phyloP scores from a whole-genome alignment of 352 stramenopile genomes.

The Pythium chondricola region DNA sequence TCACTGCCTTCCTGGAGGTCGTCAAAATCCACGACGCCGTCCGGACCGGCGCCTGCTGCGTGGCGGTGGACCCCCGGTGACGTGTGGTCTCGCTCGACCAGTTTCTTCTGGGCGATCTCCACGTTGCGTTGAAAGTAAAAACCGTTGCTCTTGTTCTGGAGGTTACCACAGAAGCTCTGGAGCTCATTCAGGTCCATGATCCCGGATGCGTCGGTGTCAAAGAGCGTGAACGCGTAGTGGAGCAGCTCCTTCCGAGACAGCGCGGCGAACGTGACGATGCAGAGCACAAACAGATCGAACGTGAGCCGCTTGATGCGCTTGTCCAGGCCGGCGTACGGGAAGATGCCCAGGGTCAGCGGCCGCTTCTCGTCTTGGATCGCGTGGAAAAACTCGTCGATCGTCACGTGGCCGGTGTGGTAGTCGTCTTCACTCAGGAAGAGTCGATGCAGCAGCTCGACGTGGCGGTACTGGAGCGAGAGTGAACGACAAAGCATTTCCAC shows the following conservation, averaged over 20 bases:
- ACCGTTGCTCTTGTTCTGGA: slow-evolving; percentile 36
- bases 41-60: neutral
- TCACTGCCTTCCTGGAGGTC: slow-evolving; percentile 43
- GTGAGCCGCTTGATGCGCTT: slow-evolving; percentile 24
- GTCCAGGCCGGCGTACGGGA: slow-evolving; percentile 32
- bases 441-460: slow-evolving; percentile 28
- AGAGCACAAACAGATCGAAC: slow-evolving; percentile 64
- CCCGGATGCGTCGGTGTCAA: slow-evolving; percentile 57
- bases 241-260: slow-evolving; percentile 47
- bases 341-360: slow-evolving; percentile 46
- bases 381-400: slow-evolving; percentile 49
- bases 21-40: slow-evolving; percentile 46
- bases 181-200: slow-evolving; percentile 56
- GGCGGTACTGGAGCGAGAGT: slow-evolving; percentile 31
- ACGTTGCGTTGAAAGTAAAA: slow-evolving; percentile 66
- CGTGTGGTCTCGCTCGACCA: slow-evolving; percentile 27
- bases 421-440: slow-evolving; percentile 44
- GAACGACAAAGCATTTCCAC: slow-evolving; percentile 50
- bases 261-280: slow-evolving; percentile 39
- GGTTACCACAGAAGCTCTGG: slow-evolving; percentile 41
- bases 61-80: slow-evolving; percentile 10
- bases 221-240: slow-evolving; percentile 62
- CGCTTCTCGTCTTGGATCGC: slow-evolving; percentile 50
- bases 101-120: slow-evolving; percentile 43
- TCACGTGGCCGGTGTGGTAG: slow-evolving; percentile 42